These are phyloP conservation scores for Leishmania arabica DNA, from an alignment of 208 protist genomes.

Conservation along the genomic window DNA sequence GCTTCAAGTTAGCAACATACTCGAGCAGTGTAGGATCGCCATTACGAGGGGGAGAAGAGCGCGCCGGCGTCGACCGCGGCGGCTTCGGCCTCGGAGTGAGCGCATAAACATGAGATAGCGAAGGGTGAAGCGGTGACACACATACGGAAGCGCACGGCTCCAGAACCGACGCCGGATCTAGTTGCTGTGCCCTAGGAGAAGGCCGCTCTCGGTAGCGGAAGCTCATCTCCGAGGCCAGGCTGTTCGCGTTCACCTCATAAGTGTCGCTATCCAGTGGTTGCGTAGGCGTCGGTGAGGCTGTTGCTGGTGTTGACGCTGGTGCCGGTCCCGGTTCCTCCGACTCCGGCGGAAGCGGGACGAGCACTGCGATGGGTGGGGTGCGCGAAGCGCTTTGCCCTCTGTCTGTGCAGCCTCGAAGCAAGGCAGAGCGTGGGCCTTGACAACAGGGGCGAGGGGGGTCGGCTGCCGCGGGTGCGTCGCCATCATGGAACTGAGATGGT, in stretches of 20 bases:
- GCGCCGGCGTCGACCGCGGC: background rate
- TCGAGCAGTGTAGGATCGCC: constrained; percentile 1
- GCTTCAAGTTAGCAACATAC: constrained; percentile 15
- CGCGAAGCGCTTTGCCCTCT: background rate
- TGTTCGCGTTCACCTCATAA: background rate
- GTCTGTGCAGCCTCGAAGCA: background rate
- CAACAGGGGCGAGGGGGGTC: background rate
- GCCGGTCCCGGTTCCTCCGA: no score
- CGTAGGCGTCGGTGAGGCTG: background rate
- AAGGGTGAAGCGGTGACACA: constrained; percentile 4
- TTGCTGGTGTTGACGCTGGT: no score
- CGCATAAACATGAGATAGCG: background rate
- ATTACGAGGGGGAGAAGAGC: background rate
- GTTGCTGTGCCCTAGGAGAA: background rate
- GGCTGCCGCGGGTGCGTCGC: background rate
- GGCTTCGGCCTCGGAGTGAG: background rate
- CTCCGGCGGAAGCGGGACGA: background rate
- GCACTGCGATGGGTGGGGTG: constrained; percentile 8
- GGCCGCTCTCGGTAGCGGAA: background rate
- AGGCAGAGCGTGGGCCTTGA: background rate
- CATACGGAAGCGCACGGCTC: background rate
- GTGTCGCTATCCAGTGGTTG: background rate
- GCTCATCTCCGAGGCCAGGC: background rate
- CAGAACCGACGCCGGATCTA: background rate
- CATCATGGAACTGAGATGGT: background rate